These are phyloP conservation scores for Helianthus tuberosus DNA, from an alignment of 129 eudicot species.

Conservation along the genomic window DNA sequence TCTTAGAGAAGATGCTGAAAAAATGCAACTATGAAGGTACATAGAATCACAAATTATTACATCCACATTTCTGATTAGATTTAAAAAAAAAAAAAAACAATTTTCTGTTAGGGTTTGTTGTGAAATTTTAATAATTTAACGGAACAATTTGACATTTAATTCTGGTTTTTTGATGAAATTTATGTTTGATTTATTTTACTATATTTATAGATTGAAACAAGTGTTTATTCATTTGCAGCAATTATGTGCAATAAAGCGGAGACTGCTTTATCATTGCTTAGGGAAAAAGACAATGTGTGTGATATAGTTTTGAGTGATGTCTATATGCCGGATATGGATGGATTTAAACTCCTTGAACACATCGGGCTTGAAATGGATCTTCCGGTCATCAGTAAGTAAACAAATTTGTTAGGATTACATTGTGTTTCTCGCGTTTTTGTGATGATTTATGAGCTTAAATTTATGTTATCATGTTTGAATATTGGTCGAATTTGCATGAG, in stretches of 20 bases:
- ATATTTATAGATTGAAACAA: neutral
- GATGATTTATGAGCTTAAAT: neutral
- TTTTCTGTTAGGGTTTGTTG: constrained; percentile 11
- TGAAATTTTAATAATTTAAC: neutral
- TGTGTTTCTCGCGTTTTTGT: neutral
- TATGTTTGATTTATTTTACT: neutral
- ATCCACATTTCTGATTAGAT: too few species aligned
- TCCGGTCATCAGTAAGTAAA: constrained; percentile 85
- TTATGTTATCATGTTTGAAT: neutral
- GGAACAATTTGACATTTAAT: neutral
- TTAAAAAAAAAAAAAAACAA: neutral
- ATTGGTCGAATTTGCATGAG: neutral
- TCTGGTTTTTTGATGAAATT: neutral
- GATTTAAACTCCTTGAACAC: constrained; percentile 87
- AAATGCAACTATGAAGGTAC: constrained; percentile 82
- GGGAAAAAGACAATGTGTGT: constrained; percentile 64
- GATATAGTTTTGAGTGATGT: constrained; percentile 94
- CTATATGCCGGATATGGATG: constrained; percentile 99
- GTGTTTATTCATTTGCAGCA: constrained; percentile 45
- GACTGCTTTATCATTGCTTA: constrained; percentile 53
- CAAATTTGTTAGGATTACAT: neutral
- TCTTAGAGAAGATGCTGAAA: constrained; percentile 76
- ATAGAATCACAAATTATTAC: too few species aligned
- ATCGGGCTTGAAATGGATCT: constrained; percentile 97
- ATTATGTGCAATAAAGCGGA: constrained; percentile 76